phyloP scores from a whole-genome alignment of 371 early-diverging fungal species.

The Batrachochytrium dendrobatidis region DNA sequence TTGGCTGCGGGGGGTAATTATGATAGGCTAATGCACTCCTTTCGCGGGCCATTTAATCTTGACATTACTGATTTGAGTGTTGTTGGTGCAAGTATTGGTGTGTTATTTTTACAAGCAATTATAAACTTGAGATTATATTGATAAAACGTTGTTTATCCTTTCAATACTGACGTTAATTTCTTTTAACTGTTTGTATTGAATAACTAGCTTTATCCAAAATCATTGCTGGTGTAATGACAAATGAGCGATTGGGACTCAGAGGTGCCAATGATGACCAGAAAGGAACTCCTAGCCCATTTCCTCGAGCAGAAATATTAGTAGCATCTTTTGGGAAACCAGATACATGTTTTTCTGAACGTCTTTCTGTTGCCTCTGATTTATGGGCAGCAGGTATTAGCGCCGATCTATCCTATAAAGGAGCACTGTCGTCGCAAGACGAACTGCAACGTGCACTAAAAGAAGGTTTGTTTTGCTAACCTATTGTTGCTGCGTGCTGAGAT shows the following conservation, averaged over 20 bases:
- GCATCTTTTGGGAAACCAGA: slow-evolving; percentile 22
- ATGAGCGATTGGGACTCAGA: slow-evolving; percentile 1
- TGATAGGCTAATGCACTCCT: slow-evolving; percentile 55
- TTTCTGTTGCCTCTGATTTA: slow-evolving; percentile 31
- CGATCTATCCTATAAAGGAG: slow-evolving; percentile 29
- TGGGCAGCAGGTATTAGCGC: slow-evolving; percentile 34
- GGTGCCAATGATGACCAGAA: slow-evolving; percentile 1
- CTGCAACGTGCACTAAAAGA: slow-evolving; percentile 12
- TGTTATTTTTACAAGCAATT: not conserved
- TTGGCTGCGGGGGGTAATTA: slow-evolving; percentile 82
- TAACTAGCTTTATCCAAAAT: slow-evolving; percentile 4
- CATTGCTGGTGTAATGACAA: slow-evolving; percentile 11
- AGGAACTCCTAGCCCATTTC: not conserved
- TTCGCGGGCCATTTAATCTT: slow-evolving; percentile 47
- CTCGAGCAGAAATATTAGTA: slow-evolving; percentile 20
- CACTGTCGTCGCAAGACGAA: slow-evolving; percentile 19
- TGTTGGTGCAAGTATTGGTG: slow-evolving; percentile 45
- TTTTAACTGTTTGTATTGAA: not conserved
- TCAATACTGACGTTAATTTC: not conserved
- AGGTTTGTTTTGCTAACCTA: slow-evolving; percentile 10
- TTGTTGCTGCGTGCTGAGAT: too few species aligned
- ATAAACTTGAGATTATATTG: not conserved
- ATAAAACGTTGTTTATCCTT: not conserved
- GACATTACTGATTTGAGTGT: slow-evolving; percentile 17
- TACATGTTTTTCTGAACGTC: slow-evolving; percentile 19